These are phyloP conservation scores for Penstemon davidsonii DNA, from an alignment of 257 asterid species.

Conservation along the genomic window DNA sequence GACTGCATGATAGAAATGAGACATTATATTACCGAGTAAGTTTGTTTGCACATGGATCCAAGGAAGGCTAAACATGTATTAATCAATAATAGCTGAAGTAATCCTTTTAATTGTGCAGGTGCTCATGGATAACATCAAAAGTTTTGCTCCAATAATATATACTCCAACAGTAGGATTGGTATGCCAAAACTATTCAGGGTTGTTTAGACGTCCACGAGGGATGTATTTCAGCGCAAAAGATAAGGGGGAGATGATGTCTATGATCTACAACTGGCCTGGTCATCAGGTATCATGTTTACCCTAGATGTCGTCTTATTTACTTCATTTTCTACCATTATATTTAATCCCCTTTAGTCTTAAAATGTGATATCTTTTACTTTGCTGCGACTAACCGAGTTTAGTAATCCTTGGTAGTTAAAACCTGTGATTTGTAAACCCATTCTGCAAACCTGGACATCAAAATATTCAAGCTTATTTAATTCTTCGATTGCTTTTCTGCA, in stretches of 20 bases:
- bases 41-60: constrained; percentile 26
- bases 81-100: constrained; percentile 23
- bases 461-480: constrained; percentile 19
- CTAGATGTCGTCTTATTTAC: constrained; percentile 15
- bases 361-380: constrained; percentile 7
- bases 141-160: constrained; percentile 92
- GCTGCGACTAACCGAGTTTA: background rate
- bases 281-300: constrained; percentile 55
- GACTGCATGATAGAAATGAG: constrained; percentile 98
- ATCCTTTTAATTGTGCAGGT: constrained; percentile 51
- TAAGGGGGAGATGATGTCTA: constrained; percentile 99
- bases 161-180: constrained; percentile 99
- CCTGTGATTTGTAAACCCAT: background rate
- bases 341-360: background rate
- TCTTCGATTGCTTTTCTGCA: background rate
- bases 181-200: constrained; percentile 97
- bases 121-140: constrained; percentile 82
- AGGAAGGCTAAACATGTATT: constrained; percentile 18
- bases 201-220: constrained; percentile 98
- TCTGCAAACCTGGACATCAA: constrained; percentile 6
- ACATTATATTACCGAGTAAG: constrained; percentile 95
- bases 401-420: background rate
- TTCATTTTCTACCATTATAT: constrained; percentile 9
- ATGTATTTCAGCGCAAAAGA: constrained; percentile 99
- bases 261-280: constrained; percentile 98